phyloP scores from a whole-genome alignment of 2,329 filamentous ascomycete genomes.

The Talaromyces amestolkiae region DNA sequence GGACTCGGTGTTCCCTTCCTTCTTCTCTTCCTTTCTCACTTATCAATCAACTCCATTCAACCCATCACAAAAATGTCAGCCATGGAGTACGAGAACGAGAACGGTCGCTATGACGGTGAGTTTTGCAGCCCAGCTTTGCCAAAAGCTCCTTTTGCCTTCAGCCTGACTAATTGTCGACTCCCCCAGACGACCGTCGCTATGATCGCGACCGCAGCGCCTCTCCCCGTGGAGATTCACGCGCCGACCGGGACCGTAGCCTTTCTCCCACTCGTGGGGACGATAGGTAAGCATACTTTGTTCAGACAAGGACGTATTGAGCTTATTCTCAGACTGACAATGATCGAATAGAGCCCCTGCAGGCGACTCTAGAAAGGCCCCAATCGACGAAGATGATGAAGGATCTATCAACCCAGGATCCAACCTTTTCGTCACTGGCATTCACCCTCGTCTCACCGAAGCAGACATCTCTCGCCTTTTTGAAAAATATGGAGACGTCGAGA shows the following conservation, averaged over 20 bases:
- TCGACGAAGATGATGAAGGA: constrained; percentile 71
- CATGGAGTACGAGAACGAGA: constrained; percentile 66
- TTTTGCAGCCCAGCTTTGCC: constrained; percentile 20
- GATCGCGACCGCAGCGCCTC: constrained; percentile 66
- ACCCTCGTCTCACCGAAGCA: constrained; percentile 82
- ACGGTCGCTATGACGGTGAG: constrained; percentile 65
- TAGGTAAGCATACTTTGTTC: constrained; percentile 42
- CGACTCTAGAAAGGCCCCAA: constrained; percentile 41
- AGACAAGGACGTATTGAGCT: background rate
- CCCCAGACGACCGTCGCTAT: constrained; percentile 59
- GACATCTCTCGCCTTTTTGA: constrained; percentile 95
- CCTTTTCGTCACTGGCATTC: constrained; percentile 97
- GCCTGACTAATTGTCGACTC: constrained; percentile 12
- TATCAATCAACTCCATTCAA: constrained; percentile 15
- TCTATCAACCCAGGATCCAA: constrained; percentile 93
- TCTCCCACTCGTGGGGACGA: constrained; percentile 58
- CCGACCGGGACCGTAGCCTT: constrained; percentile 61
- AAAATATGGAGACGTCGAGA: constrained; percentile 98
- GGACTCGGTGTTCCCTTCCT: background rate
- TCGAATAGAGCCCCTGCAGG: constrained; percentile 45
- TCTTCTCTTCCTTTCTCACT: constrained; percentile 1
- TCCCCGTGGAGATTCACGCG: constrained; percentile 57
- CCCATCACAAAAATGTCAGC: constrained; percentile 38
- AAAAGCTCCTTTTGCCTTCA: background rate
- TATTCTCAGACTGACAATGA: constrained; percentile 10